phyloP scores from a whole-genome alignment of 129 eudicot genomes.

The Lactuca saligna region DNA sequence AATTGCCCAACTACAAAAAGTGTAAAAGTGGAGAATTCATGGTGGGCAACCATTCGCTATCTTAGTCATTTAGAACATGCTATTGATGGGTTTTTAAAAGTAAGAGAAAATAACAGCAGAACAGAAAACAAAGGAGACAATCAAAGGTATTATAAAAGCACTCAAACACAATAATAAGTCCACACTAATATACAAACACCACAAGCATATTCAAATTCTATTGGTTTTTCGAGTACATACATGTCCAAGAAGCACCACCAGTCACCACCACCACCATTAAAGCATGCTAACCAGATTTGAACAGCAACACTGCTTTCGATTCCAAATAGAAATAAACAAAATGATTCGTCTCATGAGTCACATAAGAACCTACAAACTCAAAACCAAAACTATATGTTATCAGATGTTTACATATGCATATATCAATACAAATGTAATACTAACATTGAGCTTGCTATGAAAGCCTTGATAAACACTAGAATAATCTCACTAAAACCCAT shows the following conservation, averaged over 20 bases:
- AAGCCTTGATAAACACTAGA: no score
- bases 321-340: slow-evolving; percentile 73
- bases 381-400: neutral
- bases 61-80: neutral
- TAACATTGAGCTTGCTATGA: no score
- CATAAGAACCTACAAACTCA: slow-evolving; percentile 56
- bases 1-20: no score
- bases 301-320: slow-evolving; percentile 59
- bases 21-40: no score
- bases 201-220: neutral
- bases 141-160: neutral
- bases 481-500: neutral
- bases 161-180: neutral
- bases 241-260: neutral
- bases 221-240: neutral
- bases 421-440: neutral
- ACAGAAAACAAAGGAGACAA: neutral
- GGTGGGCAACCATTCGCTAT: no score
- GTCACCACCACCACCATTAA: neutral
- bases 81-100: no score
- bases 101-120: neutral
- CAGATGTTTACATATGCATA: slow-evolving; percentile 17
- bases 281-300: slow-evolving; percentile 51
- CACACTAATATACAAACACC: neutral
- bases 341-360: slow-evolving; percentile 84